A percentile compares a stretch with the other conserved stretches of the same genome.
phyloP scores from a whole-genome alignment of 2,329 filamentous ascomycete genomes.

The Uncinocarpus reesii region DNA sequence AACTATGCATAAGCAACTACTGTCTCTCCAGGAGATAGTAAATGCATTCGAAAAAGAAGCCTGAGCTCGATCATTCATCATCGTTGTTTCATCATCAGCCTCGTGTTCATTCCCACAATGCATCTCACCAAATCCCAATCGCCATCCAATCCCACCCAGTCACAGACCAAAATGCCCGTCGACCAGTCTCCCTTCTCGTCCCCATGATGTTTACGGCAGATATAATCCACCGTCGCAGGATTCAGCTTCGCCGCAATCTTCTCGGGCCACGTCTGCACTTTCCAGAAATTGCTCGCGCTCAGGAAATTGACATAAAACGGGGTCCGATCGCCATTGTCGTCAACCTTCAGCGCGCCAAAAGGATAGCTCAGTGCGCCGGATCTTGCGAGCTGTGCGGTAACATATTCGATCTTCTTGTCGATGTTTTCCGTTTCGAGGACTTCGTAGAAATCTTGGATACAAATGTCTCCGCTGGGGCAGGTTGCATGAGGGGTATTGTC shows the following conservation, averaged over 20 bases:
- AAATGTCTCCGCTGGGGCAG: slow-evolving; percentile 60
- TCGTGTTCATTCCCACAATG: slow-evolving; percentile 85
- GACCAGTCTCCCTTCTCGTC: slow-evolving; percentile 55
- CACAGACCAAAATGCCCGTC: slow-evolving; percentile 81
- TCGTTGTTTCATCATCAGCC: slow-evolving; percentile 32
- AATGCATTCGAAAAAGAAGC: neutral
- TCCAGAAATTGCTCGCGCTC: slow-evolving; percentile 89
- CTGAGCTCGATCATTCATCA: slow-evolving; percentile 9
- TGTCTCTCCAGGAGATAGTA: neutral
- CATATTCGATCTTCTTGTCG: slow-evolving; percentile 65
- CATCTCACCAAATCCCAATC: slow-evolving; percentile 86
- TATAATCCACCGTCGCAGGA: slow-evolving; percentile 55
- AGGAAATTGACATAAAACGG: slow-evolving; percentile 87
- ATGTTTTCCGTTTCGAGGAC: slow-evolving; percentile 66
- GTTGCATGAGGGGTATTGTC: slow-evolving; percentile 75
- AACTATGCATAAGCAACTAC: too few species aligned
- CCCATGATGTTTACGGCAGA: slow-evolving; percentile 44
- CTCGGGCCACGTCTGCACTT: slow-evolving; percentile 83
- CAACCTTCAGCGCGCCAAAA: slow-evolving; percentile 25
- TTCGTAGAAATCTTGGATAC: slow-evolving; percentile 92
- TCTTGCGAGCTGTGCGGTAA: slow-evolving; percentile 64
- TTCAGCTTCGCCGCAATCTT: slow-evolving; percentile 81
- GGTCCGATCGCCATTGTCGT: slow-evolving; percentile 39
- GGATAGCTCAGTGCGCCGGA: slow-evolving; percentile 46
- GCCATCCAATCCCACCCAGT: slow-evolving; percentile 78